phyloP scores from a whole-genome alignment of 2,329 filamentous ascomycete genomes.

The Colletotrichum trifolii region DNA sequence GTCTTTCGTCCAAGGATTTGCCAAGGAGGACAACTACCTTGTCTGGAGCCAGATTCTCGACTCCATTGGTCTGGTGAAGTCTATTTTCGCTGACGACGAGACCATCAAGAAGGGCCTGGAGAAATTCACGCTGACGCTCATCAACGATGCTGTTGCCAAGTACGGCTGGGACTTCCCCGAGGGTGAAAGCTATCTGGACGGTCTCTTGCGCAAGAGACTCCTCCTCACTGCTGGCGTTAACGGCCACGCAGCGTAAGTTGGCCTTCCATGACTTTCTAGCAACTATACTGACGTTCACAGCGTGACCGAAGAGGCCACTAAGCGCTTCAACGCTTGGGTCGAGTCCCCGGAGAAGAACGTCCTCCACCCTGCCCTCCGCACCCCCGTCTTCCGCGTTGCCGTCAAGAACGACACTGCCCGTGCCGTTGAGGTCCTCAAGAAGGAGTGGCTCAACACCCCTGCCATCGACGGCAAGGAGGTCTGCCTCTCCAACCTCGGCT shows the following conservation, averaged over 20 bases:
- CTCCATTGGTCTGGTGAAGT: constrained; percentile 80
- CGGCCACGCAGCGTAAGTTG: constrained; percentile 78
- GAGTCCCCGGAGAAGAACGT: constrained; percentile 73
- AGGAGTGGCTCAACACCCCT: constrained; percentile 84
- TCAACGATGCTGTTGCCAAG: constrained; percentile 78
- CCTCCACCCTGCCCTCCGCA: constrained; percentile 84
- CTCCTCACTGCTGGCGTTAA: constrained; percentile 79
- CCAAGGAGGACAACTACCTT: constrained; percentile 82
- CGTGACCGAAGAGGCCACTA: constrained; percentile 77
- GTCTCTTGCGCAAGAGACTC: constrained; percentile 84
- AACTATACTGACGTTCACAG: constrained; percentile 49
- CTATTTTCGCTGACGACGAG: constrained; percentile 84
- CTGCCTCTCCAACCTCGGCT: constrained; percentile 79
- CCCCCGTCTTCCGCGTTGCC: constrained; percentile 82
- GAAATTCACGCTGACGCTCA: constrained; percentile 81
- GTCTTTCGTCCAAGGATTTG: constrained; percentile 86
- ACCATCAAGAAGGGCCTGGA: constrained; percentile 78
- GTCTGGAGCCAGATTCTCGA: constrained; percentile 90
- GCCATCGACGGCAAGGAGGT: constrained; percentile 94
- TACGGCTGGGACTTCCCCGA: constrained; percentile 88
- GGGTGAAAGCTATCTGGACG: constrained; percentile 82
- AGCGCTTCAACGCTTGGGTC: constrained; percentile 84
- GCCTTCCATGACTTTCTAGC: background rate
- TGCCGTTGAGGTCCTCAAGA: constrained; percentile 79
- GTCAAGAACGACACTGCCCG: constrained; percentile 76